Evolutionary conservation across 345 rosid species (phyloP).

Genomic region (Streptanthus diversifolius): DNA sequence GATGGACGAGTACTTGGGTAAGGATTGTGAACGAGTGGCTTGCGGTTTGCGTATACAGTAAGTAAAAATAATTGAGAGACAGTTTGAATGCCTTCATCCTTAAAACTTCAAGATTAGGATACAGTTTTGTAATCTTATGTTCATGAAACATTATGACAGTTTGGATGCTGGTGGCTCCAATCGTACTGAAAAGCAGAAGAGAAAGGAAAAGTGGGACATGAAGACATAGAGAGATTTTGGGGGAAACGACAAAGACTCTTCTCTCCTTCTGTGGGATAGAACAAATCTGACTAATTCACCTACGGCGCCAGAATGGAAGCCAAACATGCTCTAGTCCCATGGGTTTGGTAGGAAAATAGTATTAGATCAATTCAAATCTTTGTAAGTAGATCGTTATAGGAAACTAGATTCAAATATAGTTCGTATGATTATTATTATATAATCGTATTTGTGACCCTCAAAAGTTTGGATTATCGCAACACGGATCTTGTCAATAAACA

Average conservation of each 20-base stretch:
- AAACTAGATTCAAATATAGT: conserved; percentile 18
- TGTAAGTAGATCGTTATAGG: conserved; percentile 38
- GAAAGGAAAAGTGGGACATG: conserved; percentile 38
- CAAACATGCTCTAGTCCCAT: neutral
- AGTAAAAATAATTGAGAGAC: conserved; percentile 28
- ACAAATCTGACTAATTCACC: conserved; percentile 6
- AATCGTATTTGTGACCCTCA: neutral
- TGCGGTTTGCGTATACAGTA: conserved; percentile 85
- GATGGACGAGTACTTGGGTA: conserved; percentile 99
- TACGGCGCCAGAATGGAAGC: neutral
- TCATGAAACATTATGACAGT: conserved; percentile 45
- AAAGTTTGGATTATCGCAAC: neutral
- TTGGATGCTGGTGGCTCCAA: conserved; percentile 88
- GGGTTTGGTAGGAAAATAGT: conserved; percentile 18
- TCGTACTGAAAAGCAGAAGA: conserved; percentile 52
- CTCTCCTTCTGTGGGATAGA: neutral
- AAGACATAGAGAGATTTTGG: conserved; percentile 7
- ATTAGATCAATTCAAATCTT: conserved; percentile 11
- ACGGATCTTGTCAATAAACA: neutral
- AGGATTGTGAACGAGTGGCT: conserved; percentile 90
- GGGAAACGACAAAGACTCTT: neutral
- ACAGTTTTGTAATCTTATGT: conserved; percentile 14
- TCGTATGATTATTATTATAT: neutral
- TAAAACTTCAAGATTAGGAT: neutral
- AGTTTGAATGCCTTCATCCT: conserved; percentile 11